A percentile compares a stretch with the other conserved stretches of the same genome.
These are phyloP conservation scores for Alternaria triticina DNA, from an alignment of 2,329 filamentous ascomycete genomes.

Conservation along the genomic window DNA sequence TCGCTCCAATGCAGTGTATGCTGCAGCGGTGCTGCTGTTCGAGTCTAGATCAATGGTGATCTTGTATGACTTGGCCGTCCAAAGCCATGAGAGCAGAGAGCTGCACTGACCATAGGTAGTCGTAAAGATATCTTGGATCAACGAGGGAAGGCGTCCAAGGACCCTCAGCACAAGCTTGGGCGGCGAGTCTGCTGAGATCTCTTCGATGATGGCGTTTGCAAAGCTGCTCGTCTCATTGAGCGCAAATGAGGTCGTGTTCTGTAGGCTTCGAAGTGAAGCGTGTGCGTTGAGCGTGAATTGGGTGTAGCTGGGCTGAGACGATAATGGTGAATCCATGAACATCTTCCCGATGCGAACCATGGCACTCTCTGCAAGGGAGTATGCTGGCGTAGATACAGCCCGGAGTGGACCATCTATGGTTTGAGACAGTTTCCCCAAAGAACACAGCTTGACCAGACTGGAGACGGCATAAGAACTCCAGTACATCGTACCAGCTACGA, in stretches of 20 bases:
- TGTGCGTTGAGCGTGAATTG: constrained; percentile 48
- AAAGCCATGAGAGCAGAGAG: constrained; percentile 32
- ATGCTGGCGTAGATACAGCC: constrained; percentile 36
- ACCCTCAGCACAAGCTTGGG: constrained; percentile 21
- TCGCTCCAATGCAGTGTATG: constrained; percentile 43
- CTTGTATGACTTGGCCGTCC: constrained; percentile 45
- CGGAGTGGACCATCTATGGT: constrained; percentile 25
- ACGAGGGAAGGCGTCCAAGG: constrained; percentile 21
- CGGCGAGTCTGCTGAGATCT: constrained; percentile 29
- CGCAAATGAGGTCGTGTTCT: constrained; percentile 44
- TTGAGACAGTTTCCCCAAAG: constrained; percentile 25
- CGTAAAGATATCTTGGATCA: constrained; percentile 8
- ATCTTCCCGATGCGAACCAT: constrained; percentile 44
- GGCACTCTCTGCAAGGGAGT: constrained; percentile 44
- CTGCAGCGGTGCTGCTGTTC: constrained; percentile 23
- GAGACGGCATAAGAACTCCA: constrained; percentile 42
- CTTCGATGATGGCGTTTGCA: constrained; percentile 32
- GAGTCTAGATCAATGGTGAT: constrained; percentile 44
- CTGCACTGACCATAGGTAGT: constrained; percentile 17
- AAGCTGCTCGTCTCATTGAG: constrained; percentile 40
- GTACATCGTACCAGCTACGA: constrained; percentile 61
- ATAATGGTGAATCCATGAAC: constrained; percentile 32
- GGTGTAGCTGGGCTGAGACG: constrained; percentile 42
- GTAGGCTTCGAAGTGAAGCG: constrained; percentile 45
- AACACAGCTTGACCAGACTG: constrained; percentile 26